Evolutionary conservation across 1,284 basidiomycete species (phyloP).

Genomic region (Neonothopanus nambi): DNA sequence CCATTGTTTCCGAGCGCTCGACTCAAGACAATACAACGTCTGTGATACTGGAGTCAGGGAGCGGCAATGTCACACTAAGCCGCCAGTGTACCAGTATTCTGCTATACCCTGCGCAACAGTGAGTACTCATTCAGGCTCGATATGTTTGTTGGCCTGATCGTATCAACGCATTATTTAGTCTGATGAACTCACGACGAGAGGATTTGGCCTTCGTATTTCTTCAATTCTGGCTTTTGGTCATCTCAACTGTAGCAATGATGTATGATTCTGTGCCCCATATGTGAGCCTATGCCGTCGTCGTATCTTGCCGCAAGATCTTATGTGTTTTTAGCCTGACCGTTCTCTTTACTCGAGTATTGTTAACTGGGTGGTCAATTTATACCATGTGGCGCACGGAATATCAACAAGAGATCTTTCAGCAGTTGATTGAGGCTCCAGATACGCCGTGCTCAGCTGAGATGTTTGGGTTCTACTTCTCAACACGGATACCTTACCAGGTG

Average conservation of each 20-base stretch:
- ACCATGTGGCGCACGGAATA: slow-evolving; percentile 46
- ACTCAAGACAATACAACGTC: not conserved
- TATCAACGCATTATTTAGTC: slow-evolving; percentile 28
- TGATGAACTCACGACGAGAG: slow-evolving; percentile 49
- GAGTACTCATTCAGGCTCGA: slow-evolving; percentile 18
- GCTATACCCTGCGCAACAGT: slow-evolving; percentile 46
- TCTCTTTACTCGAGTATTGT: slow-evolving; percentile 44
- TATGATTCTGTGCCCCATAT: slow-evolving; percentile 56
- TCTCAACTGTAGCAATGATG: slow-evolving; percentile 52
- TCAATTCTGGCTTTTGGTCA: slow-evolving; percentile 59
- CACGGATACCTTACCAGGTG: slow-evolving; percentile 45
- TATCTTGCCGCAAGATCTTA: not conserved
- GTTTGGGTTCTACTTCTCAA: slow-evolving; percentile 44
- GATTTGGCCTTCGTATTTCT: slow-evolving; percentile 50
- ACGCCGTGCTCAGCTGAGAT: slow-evolving; percentile 51
- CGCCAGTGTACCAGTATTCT: slow-evolving; percentile 43
- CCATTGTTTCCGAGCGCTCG: not conserved
- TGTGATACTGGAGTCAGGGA: not conserved
- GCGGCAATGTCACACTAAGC: slow-evolving; percentile 28
- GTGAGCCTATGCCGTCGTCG: slow-evolving; percentile 29
- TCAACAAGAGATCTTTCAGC: slow-evolving; percentile 34
- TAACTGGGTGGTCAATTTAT: slow-evolving; percentile 53
- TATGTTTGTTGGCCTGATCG: not conserved
- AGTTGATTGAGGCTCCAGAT: slow-evolving; percentile 37
- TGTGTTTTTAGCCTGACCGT: slow-evolving; percentile 41